These are phyloP conservation scores for Syzygium malaccense DNA, from an alignment of 441 rosid species.

Conservation along the genomic window DNA sequence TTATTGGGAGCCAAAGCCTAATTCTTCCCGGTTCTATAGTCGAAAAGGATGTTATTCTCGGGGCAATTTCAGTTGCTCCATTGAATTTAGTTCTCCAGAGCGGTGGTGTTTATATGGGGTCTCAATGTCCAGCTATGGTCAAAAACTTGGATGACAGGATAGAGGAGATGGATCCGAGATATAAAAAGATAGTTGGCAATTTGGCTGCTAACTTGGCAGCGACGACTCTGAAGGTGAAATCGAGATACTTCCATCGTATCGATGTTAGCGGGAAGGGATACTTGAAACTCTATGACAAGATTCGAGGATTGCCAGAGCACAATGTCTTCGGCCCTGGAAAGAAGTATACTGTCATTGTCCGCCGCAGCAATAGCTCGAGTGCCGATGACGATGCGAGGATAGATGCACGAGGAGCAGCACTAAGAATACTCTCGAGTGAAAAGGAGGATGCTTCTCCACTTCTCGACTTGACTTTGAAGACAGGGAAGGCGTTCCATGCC, in stretches of 20 bases:
- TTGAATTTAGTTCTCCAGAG: constrained; percentile 37
- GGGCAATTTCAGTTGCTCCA: constrained; percentile 68
- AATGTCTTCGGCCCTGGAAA: constrained; percentile 43
- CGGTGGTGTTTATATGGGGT: constrained; percentile 62
- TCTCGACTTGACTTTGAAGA: constrained; percentile 62
- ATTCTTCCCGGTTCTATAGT: constrained; percentile 49
- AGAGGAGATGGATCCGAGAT: constrained; percentile 65
- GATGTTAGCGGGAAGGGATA: constrained; percentile 52
- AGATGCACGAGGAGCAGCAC: constrained; percentile 62
- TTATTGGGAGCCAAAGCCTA: constrained; percentile 59
- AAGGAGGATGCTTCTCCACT: constrained; percentile 15
- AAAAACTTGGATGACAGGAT: constrained; percentile 70
- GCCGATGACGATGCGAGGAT: constrained; percentile 72
- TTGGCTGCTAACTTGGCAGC: constrained; percentile 51
- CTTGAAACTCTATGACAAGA: constrained; percentile 34
- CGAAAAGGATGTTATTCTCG: constrained; percentile 48
- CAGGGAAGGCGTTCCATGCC: constrained; percentile 66
- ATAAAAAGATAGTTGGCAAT: constrained; percentile 61
- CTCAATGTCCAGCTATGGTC: constrained; percentile 49
- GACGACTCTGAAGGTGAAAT: constrained; percentile 54
- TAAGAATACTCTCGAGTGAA: constrained; percentile 40
- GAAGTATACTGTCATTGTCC: constrained; percentile 35
- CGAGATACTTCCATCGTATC: constrained; percentile 65
- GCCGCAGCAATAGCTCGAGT: constrained; percentile 69
- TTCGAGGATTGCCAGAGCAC: constrained; percentile 46